Conservation (phyloP, 495 filamentous ascomycete genomes). For the Mytilinidion resinicola region DNA sequence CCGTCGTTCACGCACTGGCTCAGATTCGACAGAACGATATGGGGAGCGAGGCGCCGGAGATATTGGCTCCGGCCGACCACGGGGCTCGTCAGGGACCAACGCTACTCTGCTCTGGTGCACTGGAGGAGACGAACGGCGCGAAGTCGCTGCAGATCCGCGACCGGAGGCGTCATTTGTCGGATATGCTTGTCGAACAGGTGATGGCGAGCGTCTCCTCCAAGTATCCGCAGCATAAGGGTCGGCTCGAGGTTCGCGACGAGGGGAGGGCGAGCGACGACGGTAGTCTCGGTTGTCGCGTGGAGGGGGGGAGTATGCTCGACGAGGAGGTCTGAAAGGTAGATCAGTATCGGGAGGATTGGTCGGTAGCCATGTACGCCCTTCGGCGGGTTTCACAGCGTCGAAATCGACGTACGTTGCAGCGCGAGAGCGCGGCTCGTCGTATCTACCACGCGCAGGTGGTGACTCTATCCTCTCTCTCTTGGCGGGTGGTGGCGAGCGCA, state of each 20-base stretch:
- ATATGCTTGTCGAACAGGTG: slow-evolving; percentile 24
- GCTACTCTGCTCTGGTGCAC: slow-evolving; percentile 35
- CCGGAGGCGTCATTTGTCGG: slow-evolving; percentile 30
- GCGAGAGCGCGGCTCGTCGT: slow-evolving; percentile 28
- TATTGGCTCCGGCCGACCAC: slow-evolving; percentile 11
- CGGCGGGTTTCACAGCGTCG: not conserved
- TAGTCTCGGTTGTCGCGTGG: slow-evolving; percentile 26
- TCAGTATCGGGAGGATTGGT: slow-evolving; percentile 6
- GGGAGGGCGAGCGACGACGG: slow-evolving; percentile 37
- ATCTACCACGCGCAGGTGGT: slow-evolving; percentile 30
- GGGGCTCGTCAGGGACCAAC: slow-evolving; percentile 15
- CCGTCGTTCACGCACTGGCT: slow-evolving; percentile 23
- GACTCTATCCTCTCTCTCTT: slow-evolving; percentile 34
- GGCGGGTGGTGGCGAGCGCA: slow-evolving; percentile 30
- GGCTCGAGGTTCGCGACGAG: slow-evolving; percentile 29
- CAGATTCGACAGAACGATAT: slow-evolving; percentile 10
- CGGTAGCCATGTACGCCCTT: not conserved
- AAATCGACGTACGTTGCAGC: slow-evolving; percentile 20
- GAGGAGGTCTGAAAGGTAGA: slow-evolving; percentile 14
- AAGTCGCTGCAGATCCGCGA: slow-evolving; percentile 32
- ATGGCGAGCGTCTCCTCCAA: slow-evolving; percentile 36
- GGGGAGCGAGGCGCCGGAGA: slow-evolving; percentile 23
- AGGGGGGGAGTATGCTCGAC: slow-evolving; percentile 26
- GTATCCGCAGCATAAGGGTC: slow-evolving; percentile 30
- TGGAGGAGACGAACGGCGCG: slow-evolving; percentile 37